phyloP scores from a whole-genome alignment of 2,329 filamentous ascomycete genomes.

The Orbilia ellipsospora region DNA sequence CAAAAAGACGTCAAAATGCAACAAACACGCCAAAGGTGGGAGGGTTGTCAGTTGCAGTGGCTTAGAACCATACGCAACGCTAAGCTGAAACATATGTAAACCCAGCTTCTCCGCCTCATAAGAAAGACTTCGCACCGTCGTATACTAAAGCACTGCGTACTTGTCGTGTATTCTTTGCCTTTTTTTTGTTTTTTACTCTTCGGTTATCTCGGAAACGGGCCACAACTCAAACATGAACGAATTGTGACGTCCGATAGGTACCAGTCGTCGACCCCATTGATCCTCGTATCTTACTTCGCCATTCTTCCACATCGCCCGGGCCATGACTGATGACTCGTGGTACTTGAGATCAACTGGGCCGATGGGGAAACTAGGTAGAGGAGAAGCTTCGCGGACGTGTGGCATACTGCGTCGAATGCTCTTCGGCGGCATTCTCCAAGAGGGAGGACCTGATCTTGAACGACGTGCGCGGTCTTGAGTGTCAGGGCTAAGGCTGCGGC shows the following conservation, averaged over 20 bases:
- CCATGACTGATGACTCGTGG: constrained; percentile 57
- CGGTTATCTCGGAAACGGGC: constrained; percentile 58
- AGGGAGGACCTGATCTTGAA: constrained; percentile 47
- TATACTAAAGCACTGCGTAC: background rate
- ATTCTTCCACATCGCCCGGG: constrained; percentile 59
- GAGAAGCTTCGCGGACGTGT: constrained; percentile 48
- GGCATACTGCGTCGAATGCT: constrained; percentile 38
- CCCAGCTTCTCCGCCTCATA: background rate
- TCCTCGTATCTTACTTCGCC: constrained; percentile 59
- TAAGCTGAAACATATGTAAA: constrained; percentile 9
- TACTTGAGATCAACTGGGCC: constrained; percentile 53
- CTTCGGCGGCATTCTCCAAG: constrained; percentile 51
- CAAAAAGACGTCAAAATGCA: constrained; percentile 2
- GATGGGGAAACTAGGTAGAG: constrained; percentile 43
- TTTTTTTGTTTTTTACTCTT: constrained; percentile 37
- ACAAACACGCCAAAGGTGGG: background rate
- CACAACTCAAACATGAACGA: constrained; percentile 59
- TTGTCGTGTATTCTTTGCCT: constrained; percentile 25
- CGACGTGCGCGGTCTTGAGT: constrained; percentile 26
- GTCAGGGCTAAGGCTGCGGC: constrained; percentile 23
- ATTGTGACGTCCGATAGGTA: constrained; percentile 57
- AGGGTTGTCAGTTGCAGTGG: background rate
- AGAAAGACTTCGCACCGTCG: background rate
- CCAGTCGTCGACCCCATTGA: constrained; percentile 58
- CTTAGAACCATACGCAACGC: constrained; percentile 15